Percentiles rank a stretch among this genome's conserved stretches.
phyloP scores from a whole-genome alignment of 1,284 basidiomycete genomes.

The Anthracocystis walkeri region DNA sequence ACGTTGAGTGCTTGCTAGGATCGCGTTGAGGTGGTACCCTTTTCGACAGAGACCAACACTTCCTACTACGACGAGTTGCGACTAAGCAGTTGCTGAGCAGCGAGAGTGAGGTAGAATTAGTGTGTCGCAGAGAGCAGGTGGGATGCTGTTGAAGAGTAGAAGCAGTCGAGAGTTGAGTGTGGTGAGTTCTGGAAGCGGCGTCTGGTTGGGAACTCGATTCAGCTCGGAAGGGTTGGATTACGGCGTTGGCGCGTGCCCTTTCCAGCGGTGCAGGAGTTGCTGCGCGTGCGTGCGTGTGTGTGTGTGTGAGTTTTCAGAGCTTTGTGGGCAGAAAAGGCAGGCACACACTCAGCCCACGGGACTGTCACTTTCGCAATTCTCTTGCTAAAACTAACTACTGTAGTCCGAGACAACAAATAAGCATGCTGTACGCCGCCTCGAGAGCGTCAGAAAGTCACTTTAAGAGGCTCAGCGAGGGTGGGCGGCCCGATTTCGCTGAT shows the following conservation, averaged over 20 bases:
- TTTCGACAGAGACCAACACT: not conserved
- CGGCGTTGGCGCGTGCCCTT: constrained; percentile 4
- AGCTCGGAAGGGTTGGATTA: not conserved
- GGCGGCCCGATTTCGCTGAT: not conserved
- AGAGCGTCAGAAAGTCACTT: too few species aligned
- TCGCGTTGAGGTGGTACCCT: not conserved
- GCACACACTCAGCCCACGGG: not conserved
- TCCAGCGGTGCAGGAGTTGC: not conserved
- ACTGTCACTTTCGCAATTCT: not conserved
- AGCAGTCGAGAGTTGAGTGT: not conserved
- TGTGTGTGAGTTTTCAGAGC: not conserved
- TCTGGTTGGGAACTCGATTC: not conserved
- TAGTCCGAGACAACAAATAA: not conserved
- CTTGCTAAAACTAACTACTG: not conserved
- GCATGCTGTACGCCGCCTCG: too few species aligned
- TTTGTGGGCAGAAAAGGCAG: not conserved
- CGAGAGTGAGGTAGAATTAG: not conserved
- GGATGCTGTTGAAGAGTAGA: not conserved
- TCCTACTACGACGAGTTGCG: not conserved
- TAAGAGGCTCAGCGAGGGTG: too few species aligned
- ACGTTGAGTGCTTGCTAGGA: not conserved
- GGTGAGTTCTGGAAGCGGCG: too few species aligned
- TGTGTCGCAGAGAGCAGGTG: not conserved
- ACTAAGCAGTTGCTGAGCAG: not conserved
- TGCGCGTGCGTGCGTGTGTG: constrained; percentile 4